Conservation (phyloP, 352 stramenopile species). For the Globisporangium sylvaticum region DNA sequence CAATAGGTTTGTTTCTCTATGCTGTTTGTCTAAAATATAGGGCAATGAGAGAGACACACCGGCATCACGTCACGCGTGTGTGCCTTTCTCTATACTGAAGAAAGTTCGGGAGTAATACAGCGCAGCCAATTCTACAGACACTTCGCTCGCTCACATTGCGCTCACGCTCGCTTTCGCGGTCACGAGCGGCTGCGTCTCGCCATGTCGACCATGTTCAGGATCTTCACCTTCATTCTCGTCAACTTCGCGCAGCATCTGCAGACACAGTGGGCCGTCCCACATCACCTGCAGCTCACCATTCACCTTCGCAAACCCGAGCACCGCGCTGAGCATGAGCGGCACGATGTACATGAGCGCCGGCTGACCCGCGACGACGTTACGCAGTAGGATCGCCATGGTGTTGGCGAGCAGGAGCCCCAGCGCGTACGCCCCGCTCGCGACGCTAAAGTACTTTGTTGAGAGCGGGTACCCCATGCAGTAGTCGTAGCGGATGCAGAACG, state of each 20-base stretch:
- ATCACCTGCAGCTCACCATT: conserved; percentile 65
- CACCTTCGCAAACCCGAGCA: conserved; percentile 46
- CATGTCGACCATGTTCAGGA: not conserved
- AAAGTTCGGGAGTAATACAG: not conserved
- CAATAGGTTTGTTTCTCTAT: not conserved
- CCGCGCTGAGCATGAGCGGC: conserved; percentile 72
- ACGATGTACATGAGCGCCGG: conserved; percentile 96
- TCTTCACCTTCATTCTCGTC: not conserved
- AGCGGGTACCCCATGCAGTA: conserved; percentile 57
- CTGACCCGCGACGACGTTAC: conserved; percentile 85
- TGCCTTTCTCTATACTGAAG: not conserved
- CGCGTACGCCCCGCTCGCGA: conserved; percentile 73
- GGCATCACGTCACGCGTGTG: not conserved
- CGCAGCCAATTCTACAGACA: not conserved
- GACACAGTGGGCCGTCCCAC: conserved; percentile 63
- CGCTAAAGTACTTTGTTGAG: conserved; percentile 76
- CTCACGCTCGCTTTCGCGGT: not conserved
- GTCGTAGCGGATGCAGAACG: conserved; percentile 92
- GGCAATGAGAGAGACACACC: too few relatives aligned
- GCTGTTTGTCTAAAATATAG: not conserved
- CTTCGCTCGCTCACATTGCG: not conserved
- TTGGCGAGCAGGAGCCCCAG: conserved; percentile 91
- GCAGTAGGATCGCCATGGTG: conserved; percentile 87
- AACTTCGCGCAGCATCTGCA: conserved; percentile 20
- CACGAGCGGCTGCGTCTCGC: conserved; percentile 14